A percentile compares a stretch with the other conserved stretches of the same genome.
Conservation (phyloP, 352 stramenopile genomes). For the Phytophthora pisi region DNA sequence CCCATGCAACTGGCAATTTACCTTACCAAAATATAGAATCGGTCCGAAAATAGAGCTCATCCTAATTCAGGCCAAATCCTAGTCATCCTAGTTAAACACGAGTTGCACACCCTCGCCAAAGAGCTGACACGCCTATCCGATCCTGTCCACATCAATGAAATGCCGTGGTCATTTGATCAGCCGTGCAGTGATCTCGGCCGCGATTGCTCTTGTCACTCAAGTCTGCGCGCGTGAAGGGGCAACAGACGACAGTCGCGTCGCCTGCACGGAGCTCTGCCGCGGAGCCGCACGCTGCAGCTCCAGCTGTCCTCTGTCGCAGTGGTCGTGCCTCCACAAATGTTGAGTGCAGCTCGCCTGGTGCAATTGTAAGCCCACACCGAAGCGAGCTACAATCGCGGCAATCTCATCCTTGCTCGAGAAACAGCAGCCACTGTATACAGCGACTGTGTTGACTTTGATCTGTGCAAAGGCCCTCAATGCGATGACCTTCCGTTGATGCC, state of each 20-base stretch:
- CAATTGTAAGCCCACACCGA: background rate
- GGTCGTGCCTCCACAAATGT: slow-evolving; percentile 10
- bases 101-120: too few relatives aligned
- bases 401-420: background rate
- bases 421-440: slow-evolving; percentile 3
- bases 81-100: too few relatives aligned
- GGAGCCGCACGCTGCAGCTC: slow-evolving; percentile 16
- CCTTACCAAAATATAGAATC: slow-evolving; percentile 15
- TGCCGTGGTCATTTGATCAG: slow-evolving; percentile 2
- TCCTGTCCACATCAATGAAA: slow-evolving; percentile 15
- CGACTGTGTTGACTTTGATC: background rate
- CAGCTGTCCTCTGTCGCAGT: slow-evolving; percentile 21
- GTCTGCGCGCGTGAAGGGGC: slow-evolving; percentile 7
- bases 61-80: background rate
- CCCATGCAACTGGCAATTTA: too few relatives aligned
- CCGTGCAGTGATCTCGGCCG: background rate
- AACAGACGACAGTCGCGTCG: slow-evolving; percentile 2
- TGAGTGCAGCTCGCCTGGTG: slow-evolving; percentile 11
- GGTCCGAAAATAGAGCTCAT: slow-evolving; percentile 13
- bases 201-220: slow-evolving; percentile 4
- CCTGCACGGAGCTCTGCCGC: background rate
- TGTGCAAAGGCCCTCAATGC: background rate
- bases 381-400: background rate
- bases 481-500: background rate
- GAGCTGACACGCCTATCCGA: background rate